These are phyloP conservation scores for Calocera viscosa DNA, from an alignment of 768 basidiomycete species.

Conservation along the genomic window DNA sequence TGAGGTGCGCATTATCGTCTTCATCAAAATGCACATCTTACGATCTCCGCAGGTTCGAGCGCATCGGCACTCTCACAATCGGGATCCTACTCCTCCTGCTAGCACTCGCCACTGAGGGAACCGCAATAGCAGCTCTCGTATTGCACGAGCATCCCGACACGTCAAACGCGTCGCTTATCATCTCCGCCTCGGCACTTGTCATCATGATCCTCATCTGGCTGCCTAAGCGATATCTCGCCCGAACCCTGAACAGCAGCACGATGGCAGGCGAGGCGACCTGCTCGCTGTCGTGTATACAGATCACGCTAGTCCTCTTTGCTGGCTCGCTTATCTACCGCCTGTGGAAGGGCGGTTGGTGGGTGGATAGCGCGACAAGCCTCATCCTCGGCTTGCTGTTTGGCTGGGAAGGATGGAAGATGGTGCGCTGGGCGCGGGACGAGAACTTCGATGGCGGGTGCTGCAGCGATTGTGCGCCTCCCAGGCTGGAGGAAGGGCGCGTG, in stretches of 20 bases:
- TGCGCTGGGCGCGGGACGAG: slow-evolving; percentile 29
- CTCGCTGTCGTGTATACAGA: slow-evolving; percentile 34
- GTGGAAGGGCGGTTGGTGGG: slow-evolving; percentile 40
- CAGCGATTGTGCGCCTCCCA: slow-evolving; percentile 18
- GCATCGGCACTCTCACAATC: slow-evolving; percentile 28
- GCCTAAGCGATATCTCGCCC: slow-evolving; percentile 36
- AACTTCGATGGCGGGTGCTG: slow-evolving; percentile 34
- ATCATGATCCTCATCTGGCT: slow-evolving; percentile 35
- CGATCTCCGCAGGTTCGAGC: slow-evolving; percentile 34
- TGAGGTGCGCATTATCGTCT: slow-evolving; percentile 15
- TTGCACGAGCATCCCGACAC: slow-evolving; percentile 30
- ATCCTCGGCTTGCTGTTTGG: slow-evolving; percentile 33
- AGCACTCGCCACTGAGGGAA: slow-evolving; percentile 29
- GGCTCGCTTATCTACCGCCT: slow-evolving; percentile 32
- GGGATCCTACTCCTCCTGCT: slow-evolving; percentile 31
- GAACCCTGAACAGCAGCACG: slow-evolving; percentile 34
- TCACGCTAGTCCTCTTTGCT: slow-evolving; percentile 34
- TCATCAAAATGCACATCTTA: background rate
- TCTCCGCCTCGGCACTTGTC: slow-evolving; percentile 32
- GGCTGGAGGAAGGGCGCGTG: slow-evolving; percentile 12
- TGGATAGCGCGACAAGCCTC: slow-evolving; percentile 36
- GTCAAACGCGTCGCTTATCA: slow-evolving; percentile 33
- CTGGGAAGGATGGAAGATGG: slow-evolving; percentile 37
- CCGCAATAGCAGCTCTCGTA: slow-evolving; percentile 29
- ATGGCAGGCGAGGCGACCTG: slow-evolving; percentile 37